Conservation (phyloP, 2,329 filamentous ascomycete genomes). For the Gyromitra esculenta region DNA sequence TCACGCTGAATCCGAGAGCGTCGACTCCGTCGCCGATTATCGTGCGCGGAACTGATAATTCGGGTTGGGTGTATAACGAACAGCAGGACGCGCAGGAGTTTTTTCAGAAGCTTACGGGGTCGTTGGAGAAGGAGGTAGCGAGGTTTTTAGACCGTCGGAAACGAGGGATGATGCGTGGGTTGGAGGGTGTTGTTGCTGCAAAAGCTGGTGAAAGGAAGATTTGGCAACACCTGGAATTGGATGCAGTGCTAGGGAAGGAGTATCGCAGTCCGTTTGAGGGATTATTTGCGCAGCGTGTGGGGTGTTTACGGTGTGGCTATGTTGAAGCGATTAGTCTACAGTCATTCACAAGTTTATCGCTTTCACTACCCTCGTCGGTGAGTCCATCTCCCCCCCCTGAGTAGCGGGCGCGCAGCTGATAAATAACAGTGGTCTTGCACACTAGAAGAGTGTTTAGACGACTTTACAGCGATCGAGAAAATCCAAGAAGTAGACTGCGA, state of each 20-base stretch:
- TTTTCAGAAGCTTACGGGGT: constrained; percentile 86
- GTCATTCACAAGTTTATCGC: constrained; percentile 91
- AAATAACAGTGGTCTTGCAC: constrained; percentile 69
- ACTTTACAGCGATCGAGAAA: constrained; percentile 82
- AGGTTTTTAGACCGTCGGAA: constrained; percentile 64
- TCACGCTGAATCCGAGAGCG: constrained; percentile 54
- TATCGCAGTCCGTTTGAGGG: constrained; percentile 85
- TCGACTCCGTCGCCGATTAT: constrained; percentile 68
- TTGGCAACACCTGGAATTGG: constrained; percentile 17
- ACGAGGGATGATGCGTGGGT: constrained; percentile 61
- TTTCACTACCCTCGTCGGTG: constrained; percentile 68
- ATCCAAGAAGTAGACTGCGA: constrained; percentile 92
- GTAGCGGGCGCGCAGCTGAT: neutral
- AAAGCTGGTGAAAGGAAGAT: constrained; percentile 32
- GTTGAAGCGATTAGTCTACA: constrained; percentile 89
- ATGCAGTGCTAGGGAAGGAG: constrained; percentile 25
- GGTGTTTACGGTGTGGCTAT: constrained; percentile 84
- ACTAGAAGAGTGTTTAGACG: constrained; percentile 80
- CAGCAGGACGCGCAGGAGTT: constrained; percentile 99
- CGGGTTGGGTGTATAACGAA: constrained; percentile 92
- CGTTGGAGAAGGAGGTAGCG: constrained; percentile 79
- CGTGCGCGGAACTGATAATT: constrained; percentile 82
- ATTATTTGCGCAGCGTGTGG: constrained; percentile 84
- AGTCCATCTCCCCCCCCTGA: neutral
- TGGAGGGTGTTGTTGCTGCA: constrained; percentile 54